Evolutionary conservation across 257 asterid genomes (phyloP), one percentile per base, ranked within the genome.

Genomic region (Ligustrum vulgare): DNA sequence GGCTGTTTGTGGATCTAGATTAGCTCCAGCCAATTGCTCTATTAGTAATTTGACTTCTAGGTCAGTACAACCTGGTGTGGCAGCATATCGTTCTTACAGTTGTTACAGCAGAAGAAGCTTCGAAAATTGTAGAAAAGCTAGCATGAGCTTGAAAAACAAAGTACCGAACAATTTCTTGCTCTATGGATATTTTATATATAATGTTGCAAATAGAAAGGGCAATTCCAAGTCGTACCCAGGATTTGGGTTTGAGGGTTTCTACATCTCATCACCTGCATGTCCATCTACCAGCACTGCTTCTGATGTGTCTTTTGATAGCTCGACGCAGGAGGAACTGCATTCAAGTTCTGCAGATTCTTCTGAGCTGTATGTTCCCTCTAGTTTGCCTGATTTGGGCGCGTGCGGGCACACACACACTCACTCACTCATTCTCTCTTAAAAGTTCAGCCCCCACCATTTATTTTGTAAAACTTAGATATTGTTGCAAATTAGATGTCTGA

Each of bases 151-250:
- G 85, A 81, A 87, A 49, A 88, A 87, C 77, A 82, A 83, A 72
- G 88, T 86, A 81, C 96, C 94, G 23, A 86, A 90, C 74, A 88
- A 84, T 22, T 90, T 91, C 78, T 81, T 82, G 76, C 76, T 83
- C 37, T 91, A 86, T 56, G 92, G 95, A 71, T 91, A 89, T 81
- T 91, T 85, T 82, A 79, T 87, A 56, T 87, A 85, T 82, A 86
- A 86, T 84, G 88, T 78, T n/a, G 88, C 85, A 22, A 88, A 79
- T 83, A 83, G 84, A 75, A 89, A 84, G 66, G 86, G 87, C 49
- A 78, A 65, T 69, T 78, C 66, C 77, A 81, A 80, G 77, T 84
- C 86, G 7, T 80, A 70, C 51, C 75, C 80, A 25, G 90, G 87
- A 75, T 79, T 88, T 80, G 95, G 89, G 69, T 80, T 79, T 77